A percentile compares a stretch with the other conserved stretches of the same genome.
These are phyloP conservation scores for Striga hermonthica DNA, from an alignment of 305 asterid species.

Conservation along the genomic window DNA sequence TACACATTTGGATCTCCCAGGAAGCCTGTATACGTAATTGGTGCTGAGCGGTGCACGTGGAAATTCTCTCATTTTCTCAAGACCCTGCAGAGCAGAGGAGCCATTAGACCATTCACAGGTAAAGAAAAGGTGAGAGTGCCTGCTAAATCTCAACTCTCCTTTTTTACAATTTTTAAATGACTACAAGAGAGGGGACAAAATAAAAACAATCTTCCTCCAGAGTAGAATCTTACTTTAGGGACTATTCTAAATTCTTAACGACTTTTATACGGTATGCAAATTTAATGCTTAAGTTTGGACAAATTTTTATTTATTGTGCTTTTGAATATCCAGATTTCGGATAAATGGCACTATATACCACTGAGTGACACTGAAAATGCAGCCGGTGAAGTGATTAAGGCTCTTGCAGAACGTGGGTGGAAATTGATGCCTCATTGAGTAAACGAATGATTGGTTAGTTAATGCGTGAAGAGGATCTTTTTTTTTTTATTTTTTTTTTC, in stretches of 20 bases:
- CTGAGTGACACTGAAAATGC: conserved; percentile 63
- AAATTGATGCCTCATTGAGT: conserved; percentile 39
- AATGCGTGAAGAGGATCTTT: too few relatives aligned
- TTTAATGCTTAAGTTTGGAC: too few relatives aligned
- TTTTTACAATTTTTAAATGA: conserved; percentile 19
- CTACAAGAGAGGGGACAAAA: too few relatives aligned
- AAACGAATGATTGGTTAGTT: too few relatives aligned
- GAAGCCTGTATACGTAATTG: conserved; percentile 90
- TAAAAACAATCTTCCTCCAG: too few relatives aligned
- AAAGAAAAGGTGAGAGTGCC: conserved; percentile 62
- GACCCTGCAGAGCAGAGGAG: conserved; percentile 51
- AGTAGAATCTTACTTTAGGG: too few relatives aligned
- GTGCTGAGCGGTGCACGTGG: conserved; percentile 79
- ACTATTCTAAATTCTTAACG: too few relatives aligned
- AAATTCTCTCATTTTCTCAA: conserved; percentile 64
- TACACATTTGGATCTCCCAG: conserved; percentile 35
- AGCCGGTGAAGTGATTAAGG: conserved; percentile 56
- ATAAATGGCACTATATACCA: conserved; percentile 66
- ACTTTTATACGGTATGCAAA: too few relatives aligned
- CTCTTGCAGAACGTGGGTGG: conserved; percentile 67
- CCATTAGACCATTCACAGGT: conserved; percentile 69
- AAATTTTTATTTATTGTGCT: neutral
- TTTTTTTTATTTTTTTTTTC: too few relatives aligned
- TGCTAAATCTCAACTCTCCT: conserved; percentile 13
- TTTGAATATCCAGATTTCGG: conserved; percentile 49